Evolutionary conservation across 78 protist genomes (phyloP).

Genomic region (Dictyostelium firmibasis): DNA sequence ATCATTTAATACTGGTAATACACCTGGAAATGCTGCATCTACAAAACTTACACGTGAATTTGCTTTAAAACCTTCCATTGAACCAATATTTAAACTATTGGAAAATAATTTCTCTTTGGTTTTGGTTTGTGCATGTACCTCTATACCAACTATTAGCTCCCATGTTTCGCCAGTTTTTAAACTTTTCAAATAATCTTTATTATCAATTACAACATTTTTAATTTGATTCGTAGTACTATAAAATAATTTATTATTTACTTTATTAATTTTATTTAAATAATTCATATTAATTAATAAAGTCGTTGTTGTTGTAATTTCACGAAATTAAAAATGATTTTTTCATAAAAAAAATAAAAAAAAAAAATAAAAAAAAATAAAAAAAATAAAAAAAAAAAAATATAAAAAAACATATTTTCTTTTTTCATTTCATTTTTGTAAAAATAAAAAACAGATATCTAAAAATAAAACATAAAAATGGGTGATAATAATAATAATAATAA

Average conservation of each 20-base stretch:
- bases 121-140: conserved; percentile 77
- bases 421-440: background rate
- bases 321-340: background rate
- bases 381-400: background rate
- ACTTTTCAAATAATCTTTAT: conserved; percentile 11
- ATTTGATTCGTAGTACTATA: background rate
- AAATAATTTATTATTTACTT: background rate
- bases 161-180: background rate
- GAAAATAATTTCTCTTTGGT: conserved; percentile 75
- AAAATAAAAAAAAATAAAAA: background rate
- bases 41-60: conserved; percentile 51
- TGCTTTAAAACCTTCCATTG: conserved; percentile 54
- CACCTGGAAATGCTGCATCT: conserved; percentile 81
- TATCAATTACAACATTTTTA: background rate
- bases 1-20: conserved; percentile 60
- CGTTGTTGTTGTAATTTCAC: too few species aligned
- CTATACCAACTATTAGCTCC: conserved; percentile 76
- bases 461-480: background rate
- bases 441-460: background rate
- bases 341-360: background rate
- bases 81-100: conserved; percentile 49
- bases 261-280: background rate
- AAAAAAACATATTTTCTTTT: background rate
- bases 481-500: background rate
- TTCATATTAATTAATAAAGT: too few species aligned